These are phyloP conservation scores for Nyssa sinensis DNA, from an alignment of 148 eudicot genomes.

Conservation along the genomic window DNA sequence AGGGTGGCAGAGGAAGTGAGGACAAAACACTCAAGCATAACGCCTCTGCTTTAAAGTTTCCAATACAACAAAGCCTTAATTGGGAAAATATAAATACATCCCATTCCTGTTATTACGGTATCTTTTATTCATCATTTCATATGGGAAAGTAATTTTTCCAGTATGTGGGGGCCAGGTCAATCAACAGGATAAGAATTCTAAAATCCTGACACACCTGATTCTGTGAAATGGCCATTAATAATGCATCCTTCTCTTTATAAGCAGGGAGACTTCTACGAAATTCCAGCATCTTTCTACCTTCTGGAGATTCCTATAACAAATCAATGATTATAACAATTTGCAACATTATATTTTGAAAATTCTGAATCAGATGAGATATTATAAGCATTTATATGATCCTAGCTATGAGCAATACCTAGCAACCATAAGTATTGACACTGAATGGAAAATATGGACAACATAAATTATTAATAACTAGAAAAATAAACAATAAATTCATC, in stretches of 20 bases:
- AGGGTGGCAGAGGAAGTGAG: background rate
- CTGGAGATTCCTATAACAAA: slow-evolving; percentile 65
- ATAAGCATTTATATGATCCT: background rate
- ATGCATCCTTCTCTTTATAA: slow-evolving; percentile 77
- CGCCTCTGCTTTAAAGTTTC: background rate
- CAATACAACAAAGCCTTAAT: background rate
- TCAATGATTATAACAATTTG: slow-evolving; percentile 10
- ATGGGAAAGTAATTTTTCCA: background rate
- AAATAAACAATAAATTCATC: too few relatives aligned
- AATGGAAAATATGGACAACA: background rate
- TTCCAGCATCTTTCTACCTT: slow-evolving; percentile 72
- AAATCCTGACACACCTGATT: slow-evolving; percentile 56
- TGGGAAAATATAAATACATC: background rate
- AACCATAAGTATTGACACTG: background rate
- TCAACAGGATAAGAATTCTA: slow-evolving; percentile 5
- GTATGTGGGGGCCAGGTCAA: background rate
- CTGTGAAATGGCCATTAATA: slow-evolving; percentile 62
- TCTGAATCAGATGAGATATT: background rate
- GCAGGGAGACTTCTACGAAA: slow-evolving; percentile 91
- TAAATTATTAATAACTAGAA: background rate
- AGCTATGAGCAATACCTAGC: background rate
- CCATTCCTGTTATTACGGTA: background rate
- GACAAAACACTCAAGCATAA: background rate
- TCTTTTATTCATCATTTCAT: slow-evolving; percentile 9
- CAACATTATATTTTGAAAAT: slow-evolving; percentile 2